Evolutionary conservation across 108 stramenopile species (phyloP), one percentile per base, ranked within the genome.

Genomic region (Pseudonitzschia multiseries): DNA sequence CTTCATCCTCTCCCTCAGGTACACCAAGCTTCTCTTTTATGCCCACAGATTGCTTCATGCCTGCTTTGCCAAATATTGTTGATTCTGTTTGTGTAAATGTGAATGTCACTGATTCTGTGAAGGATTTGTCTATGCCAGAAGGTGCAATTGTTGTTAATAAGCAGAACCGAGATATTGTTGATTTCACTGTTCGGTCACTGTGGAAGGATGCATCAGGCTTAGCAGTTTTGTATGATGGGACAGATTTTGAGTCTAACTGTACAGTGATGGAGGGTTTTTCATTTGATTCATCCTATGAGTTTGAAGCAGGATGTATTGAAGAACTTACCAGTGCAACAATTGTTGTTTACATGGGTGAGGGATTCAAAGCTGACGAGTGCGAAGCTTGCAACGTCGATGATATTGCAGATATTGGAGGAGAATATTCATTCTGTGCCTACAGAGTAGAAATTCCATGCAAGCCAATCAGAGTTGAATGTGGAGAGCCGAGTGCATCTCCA

Each of bases 381-480:
- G 21, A 65, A 22, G 42, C 64, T 8, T 59, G 57, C 26, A 27
- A 59, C 26, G 57, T 59, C 8, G 57, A 59, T 22, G 57, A 59
- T 31, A 8, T 59, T 17, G 27, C 9, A 9, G 26, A 59, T 27
- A 59, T 59, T n/a, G 57, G 57, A 26, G 57, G 57, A 31, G 26
- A 8, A 3, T 36, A 36, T 36, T 36, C 36, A 2, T 59, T 59
- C 29, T 59, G 57, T 59, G 64, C 64, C 6, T 65, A 65, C 42
- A 41, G 42, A 18, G 5, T 65, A 17, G 36, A 41, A 20, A 65
- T 65, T 44, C 64, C 64, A 8, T 65, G 64, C 0, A 36, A 43
- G 18, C 6, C 64, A 65, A 65, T 65, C 9, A 65, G 42, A 40
- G 64, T 65, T 65, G 64, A 44, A 36, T 53, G 46, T 50, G 36